A percentile compares a stretch with the other conserved stretches of the same genome.
phyloP scores from a whole-genome alignment of 768 basidiomycete species.

The Brasilioporus rufonigricans region DNA sequence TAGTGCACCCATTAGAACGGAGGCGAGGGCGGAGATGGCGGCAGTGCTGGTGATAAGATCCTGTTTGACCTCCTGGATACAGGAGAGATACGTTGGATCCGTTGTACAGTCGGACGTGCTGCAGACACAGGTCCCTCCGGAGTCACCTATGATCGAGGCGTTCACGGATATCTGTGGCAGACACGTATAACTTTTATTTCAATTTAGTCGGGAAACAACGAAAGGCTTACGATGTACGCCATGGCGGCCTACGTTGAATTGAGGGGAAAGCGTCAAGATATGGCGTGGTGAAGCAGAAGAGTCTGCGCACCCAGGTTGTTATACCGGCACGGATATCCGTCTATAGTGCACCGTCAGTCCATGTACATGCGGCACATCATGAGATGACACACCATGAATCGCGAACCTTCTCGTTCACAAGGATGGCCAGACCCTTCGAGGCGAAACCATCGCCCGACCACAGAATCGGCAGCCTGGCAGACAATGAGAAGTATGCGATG shows the following conservation, averaged over 20 bases:
- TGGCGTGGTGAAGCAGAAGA: background rate
- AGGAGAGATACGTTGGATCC: slow-evolving; percentile 54
- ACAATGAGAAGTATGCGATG: background rate
- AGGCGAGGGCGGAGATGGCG: slow-evolving; percentile 69
- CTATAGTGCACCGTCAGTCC: slow-evolving; percentile 33
- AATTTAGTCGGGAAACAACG: background rate
- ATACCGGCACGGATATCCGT: slow-evolving; percentile 77
- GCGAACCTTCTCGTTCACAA: slow-evolving; percentile 59
- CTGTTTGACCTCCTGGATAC: slow-evolving; percentile 58
- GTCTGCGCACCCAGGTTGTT: slow-evolving; percentile 71
- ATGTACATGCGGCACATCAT: background rate
- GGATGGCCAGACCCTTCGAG: slow-evolving; percentile 70
- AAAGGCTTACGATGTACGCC: slow-evolving; percentile 70
- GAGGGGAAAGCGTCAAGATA: slow-evolving; percentile 1
- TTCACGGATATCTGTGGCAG: slow-evolving; percentile 74
- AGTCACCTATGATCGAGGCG: slow-evolving; percentile 70
- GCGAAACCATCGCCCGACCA: slow-evolving; percentile 63
- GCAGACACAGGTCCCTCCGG: slow-evolving; percentile 83
- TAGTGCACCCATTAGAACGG: slow-evolving; percentile 78
- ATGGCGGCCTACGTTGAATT: slow-evolving; percentile 56
- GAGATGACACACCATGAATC: slow-evolving; percentile 48
- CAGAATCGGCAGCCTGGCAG: slow-evolving; percentile 38
- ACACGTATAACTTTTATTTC: background rate
- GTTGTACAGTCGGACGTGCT: slow-evolving; percentile 52
- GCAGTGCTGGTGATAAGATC: slow-evolving; percentile 86